Base-by-base conservation (phyloP, 2,329 filamentous ascomycete genomes). In the Monosporascus sp. region DNA sequence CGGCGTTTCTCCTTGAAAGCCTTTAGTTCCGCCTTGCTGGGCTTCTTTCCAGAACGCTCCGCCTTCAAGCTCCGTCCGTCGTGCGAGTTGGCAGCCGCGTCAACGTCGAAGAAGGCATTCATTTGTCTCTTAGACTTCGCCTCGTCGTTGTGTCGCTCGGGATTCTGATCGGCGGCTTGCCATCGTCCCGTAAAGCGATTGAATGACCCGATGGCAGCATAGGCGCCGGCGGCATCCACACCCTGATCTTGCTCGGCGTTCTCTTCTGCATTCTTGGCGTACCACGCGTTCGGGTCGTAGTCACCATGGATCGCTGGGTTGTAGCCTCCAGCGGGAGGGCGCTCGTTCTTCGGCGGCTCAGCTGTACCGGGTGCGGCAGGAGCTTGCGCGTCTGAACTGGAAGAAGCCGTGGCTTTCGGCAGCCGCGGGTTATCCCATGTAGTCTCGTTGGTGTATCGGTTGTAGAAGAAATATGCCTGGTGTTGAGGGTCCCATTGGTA, bases 271-370 rank as follows among this genome's bases (percentile, higher is more conserved):
- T 78, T 74, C 66, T 89, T 81, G 11, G 94, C 93, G 69, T 99
- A 99, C 75, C 91, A 89, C n/a, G 94, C 93, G 55, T 87, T 94
- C 4, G 92, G 91, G 65, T 99, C 94, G 75, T 97, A 99, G 74
- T 92, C 88, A 62, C 94, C 94, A 69, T 99, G 94, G 46, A 99
- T 93, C 24, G 91, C 89, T 1, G 94, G 94, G 68, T 97, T 96
- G 74, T 99, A 99, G 56, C 93, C 91, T 54, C 87, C 86, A 5
- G 79, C 81, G 22, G 81, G 73, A 46, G 61, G 74, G 50, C 53
- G 68, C 56, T 72, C 70, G 54, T 69, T 67, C 51, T 66, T 59
- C 6, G 69, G 71, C 11, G 61, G 60, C 8, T 63, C 63, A 7
- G 67, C 60, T 2, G 64, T 56, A 2, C 63, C 54, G 15, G 65